Base-by-base conservation (phyloP, 768 basidiomycete species). In the Mrakia gelida region DNA sequence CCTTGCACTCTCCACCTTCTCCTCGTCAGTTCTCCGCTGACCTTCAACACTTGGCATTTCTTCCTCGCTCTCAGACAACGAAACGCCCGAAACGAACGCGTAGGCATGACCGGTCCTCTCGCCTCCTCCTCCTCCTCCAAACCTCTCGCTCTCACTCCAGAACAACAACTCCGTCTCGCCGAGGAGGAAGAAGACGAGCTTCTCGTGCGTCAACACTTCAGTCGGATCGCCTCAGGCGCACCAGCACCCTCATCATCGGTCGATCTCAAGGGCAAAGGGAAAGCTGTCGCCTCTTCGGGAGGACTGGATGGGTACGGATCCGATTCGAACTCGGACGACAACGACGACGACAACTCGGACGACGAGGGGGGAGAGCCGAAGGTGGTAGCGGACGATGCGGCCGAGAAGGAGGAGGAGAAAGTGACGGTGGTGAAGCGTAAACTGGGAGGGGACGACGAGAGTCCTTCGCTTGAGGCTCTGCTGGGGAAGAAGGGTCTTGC, bases 111-210 rank as follows among this genome's bases (percentile, higher is more conserved):
- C 82, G 93, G 52, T 81, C 72, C 56, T 30, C 26, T 62, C 63
- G 8, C 78, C 80, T 34, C 77, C 84, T 8, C 62, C 45, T 41
- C 72, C 84, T 4, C 62, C 61, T 41, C 72, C 13, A 70, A n/a
- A 38, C 38, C 41, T 16, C 28, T 28, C 52, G 54, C 23, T 2
- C 68, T 70, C 10, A 75, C 78, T 16, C 41, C 78, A 15, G 92
- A 92, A 71, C 87, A 88, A 59, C 89, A 90, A 81, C 87, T 87
- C 83, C 89, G 80, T 67, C 80, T 87, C 83, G 86, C 87, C 62
- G 88, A 92, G 77, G 92, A 95, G 80, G 94, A 95, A 79, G 95
- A 96, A 84, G 96, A 98, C 82, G 96, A 99, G 85, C 89, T 88
- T 82, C 85, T 94, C 32, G 92, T 98, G n/a, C 87, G 90, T 80